Evolutionary conservation across 768 basidiomycete genomes (phyloP).

Genomic region (Amanita jacksonii): DNA sequence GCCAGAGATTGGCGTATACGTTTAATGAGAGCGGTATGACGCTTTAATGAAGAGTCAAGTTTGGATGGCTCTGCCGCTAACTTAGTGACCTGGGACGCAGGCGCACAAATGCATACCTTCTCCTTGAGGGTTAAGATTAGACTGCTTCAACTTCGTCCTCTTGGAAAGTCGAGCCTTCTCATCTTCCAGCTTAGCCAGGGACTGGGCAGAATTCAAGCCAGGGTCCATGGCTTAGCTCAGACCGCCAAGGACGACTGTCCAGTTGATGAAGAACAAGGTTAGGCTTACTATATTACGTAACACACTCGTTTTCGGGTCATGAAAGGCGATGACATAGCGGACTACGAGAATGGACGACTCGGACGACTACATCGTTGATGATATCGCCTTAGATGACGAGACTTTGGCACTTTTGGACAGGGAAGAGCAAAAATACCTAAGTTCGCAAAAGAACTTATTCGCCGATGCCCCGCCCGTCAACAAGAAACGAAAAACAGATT

Average conservation of each 20-base stretch:
- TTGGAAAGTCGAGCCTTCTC: slow-evolving; percentile 42
- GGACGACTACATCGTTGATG: slow-evolving; percentile 58
- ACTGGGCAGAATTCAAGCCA: slow-evolving; percentile 16
- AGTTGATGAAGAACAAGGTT: background rate
- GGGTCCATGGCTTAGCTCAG: slow-evolving; percentile 21
- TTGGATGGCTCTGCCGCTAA: slow-evolving; percentile 50
- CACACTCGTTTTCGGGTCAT: background rate
- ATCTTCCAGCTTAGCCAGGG: slow-evolving; percentile 27
- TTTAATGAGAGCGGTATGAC: slow-evolving; percentile 93
- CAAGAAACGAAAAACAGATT: slow-evolving; percentile 48
- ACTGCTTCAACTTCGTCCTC: slow-evolving; percentile 47
- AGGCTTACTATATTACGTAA: slow-evolving; percentile 7
- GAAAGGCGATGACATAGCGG: background rate
- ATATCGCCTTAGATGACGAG: slow-evolving; percentile 53
- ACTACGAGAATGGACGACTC: slow-evolving; percentile 41
- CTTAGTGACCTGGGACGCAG: slow-evolving; percentile 4
- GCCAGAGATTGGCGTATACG: slow-evolving; percentile 83
- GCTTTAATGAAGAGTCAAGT: slow-evolving; percentile 90
- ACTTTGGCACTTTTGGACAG: slow-evolving; percentile 53
- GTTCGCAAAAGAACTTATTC: slow-evolving; percentile 12
- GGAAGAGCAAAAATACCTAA: slow-evolving; percentile 38
- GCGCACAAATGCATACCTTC: slow-evolving; percentile 30
- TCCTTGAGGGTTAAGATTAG: slow-evolving; percentile 40
- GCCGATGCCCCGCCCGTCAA: slow-evolving; percentile 26
- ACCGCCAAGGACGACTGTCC: background rate